Base-by-base conservation (phyloP, 345 rosid genomes). In the Excoecaria cochinchinensis region DNA sequence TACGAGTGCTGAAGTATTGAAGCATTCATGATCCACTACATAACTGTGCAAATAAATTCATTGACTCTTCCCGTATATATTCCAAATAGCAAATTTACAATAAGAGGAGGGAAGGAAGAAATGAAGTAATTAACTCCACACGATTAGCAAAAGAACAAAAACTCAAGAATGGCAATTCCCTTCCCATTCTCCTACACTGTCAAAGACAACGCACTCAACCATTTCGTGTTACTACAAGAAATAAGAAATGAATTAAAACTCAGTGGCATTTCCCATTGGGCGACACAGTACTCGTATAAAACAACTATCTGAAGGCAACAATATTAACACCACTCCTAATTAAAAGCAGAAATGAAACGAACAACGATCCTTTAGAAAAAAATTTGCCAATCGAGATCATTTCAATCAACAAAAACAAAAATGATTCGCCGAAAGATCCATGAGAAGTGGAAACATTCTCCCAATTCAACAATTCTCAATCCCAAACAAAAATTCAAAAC, bases 341-440 rank as follows among this genome's bases (percentile, higher is more conserved):
- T 61, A 31, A 31, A 61, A 22, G 6, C 44, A 69, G 8, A 51
- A 69, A 69, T 17, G 64, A 59, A 58, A 59, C 24, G 39, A 48
- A 31, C 57, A 67, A 12, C 9, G 6, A 36, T 67, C 51, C 31
- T 46, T 16, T 52, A 22, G 21, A 22, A 69, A 48, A 36, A 68
- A 0, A 12, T 5, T 22, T 16, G 4, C 9, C 71, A 68, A 31
- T 25, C 62, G 22, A 56, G 7, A 71, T 8, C 14, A 48, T 39
- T 57, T 15, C n/a, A 71, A 59, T 57, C 21, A 60, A 42, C 19
- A 38, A 70, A 70, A 58, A 71, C 15, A 57, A 31, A 14, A 46
- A 12, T 5, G 6, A 68, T 14, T 52, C 40, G 40, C 16, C 13
- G 25, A 51, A 58, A 61, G 67, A 72, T 72, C 74, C 66, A 71